Conservation (phyloP, 1,284 basidiomycete genomes). For the Moesziomyces antarcticus region DNA sequence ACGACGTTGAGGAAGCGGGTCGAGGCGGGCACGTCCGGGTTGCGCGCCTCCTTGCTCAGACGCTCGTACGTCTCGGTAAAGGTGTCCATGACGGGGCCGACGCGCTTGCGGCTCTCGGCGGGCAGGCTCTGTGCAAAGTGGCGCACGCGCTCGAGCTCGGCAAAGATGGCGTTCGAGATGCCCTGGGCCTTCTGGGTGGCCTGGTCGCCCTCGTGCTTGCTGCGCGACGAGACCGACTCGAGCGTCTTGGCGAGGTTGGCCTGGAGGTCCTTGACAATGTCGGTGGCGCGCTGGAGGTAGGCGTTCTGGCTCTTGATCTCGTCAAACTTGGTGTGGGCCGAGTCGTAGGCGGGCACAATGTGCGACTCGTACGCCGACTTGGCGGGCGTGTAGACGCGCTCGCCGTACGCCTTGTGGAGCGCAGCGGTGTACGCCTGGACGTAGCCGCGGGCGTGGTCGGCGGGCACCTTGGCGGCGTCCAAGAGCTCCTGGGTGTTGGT, state of each 20-base stretch:
- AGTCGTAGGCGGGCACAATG: slow-evolving; percentile 50
- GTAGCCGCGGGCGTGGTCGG: slow-evolving; percentile 49
- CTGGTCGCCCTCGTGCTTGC: slow-evolving; percentile 57
- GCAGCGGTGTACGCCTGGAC: slow-evolving; percentile 50
- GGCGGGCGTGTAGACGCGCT: slow-evolving; percentile 56
- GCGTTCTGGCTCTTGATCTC: slow-evolving; percentile 65
- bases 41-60: slow-evolving; percentile 59
- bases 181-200: slow-evolving; percentile 61
- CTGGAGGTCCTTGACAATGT: slow-evolving; percentile 60
- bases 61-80: slow-evolving; percentile 63
- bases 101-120: slow-evolving; percentile 61
- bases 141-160: slow-evolving; percentile 64
- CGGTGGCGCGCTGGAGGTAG: slow-evolving; percentile 57
- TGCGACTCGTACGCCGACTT: slow-evolving; percentile 57
- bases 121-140: slow-evolving; percentile 59
- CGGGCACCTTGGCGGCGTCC: slow-evolving; percentile 50
- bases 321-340: slow-evolving; percentile 57
- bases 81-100: slow-evolving; percentile 61
- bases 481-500: slow-evolving; percentile 59
- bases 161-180: slow-evolving; percentile 59
- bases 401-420: slow-evolving; percentile 57
- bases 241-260: slow-evolving; percentile 55
- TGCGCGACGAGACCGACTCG: slow-evolving; percentile 51
- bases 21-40: slow-evolving; percentile 53
- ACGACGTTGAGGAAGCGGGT: slow-evolving; percentile 59